phyloP scores from a whole-genome alignment of 2,329 filamentous ascomycete genomes.

The Fusarium nelsonii region DNA sequence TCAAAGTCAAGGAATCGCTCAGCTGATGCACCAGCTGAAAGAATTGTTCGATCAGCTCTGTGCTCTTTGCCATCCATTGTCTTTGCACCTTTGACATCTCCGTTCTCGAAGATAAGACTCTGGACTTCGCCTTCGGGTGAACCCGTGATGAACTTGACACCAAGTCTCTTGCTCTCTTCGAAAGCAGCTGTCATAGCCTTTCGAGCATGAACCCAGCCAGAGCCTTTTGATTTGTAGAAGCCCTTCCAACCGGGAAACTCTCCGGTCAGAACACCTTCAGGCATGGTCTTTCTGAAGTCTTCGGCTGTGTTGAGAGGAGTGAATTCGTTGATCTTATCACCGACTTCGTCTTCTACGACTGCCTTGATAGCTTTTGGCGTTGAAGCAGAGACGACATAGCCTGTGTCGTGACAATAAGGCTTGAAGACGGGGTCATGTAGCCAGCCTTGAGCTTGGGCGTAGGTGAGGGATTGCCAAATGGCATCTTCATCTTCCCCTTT shows the following conservation, averaged over 20 bases:
- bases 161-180: slow-evolving; percentile 23
- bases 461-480: slow-evolving; percentile 9
- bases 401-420: slow-evolving; percentile 27
- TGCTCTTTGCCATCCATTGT: slow-evolving; percentile 23
- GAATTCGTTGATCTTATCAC: slow-evolving; percentile 22
- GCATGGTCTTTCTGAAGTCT: slow-evolving; percentile 33
- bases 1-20: slow-evolving; percentile 35
- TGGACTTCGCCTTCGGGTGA: slow-evolving; percentile 7
- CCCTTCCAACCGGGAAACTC: slow-evolving; percentile 29
- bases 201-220: slow-evolving; percentile 36
- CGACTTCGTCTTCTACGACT: slow-evolving; percentile 25
- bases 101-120: slow-evolving; percentile 2
- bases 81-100: slow-evolving; percentile 27
- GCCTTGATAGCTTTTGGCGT: slow-evolving; percentile 21
- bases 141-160: slow-evolving; percentile 29
- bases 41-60: slow-evolving; percentile 11
- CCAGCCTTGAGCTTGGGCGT: slow-evolving; percentile 29
- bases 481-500: slow-evolving; percentile 12
- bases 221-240: slow-evolving; percentile 25
- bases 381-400: slow-evolving; percentile 26
- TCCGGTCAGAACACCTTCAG: slow-evolving; percentile 21
- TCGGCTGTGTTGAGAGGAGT: slow-evolving; percentile 19
- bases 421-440: slow-evolving; percentile 26
- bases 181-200: slow-evolving; percentile 33
- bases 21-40: slow-evolving; percentile 24